Evolutionary conservation across 805 yeast genomes (phyloP), one percentile per base, ranked within the genome.

Genomic region (Candida parachauliodes): DNA sequence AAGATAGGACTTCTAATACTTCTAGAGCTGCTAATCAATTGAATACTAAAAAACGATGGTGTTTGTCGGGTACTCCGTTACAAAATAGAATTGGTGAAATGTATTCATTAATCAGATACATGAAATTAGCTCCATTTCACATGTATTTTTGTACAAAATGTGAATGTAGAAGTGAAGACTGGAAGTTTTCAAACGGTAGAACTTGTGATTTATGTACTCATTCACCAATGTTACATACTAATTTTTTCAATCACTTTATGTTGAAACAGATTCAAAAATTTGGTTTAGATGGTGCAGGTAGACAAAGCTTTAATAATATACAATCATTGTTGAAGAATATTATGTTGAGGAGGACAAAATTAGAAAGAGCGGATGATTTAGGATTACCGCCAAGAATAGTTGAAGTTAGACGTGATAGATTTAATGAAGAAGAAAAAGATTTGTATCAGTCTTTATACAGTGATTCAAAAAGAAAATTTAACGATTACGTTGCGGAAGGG

Each of bases 301-400:
- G 74, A 26, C 76, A 72, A 23, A 83, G 95, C 29, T 88, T 93
- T 62, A 71, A 74, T 28, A 79, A 88, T 44, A 77, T 93, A 52
- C 86, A 93, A 44, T 59, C 77, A 10, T 61, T 93, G 19, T 63
- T 93, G 51, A 74, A 78, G 42, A 88, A 85, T 48, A 75, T 91
- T 26, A 88, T 93, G 97, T 63, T 93, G 42, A 73, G 99, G 54
- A 77, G 99, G 61, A 93, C 99, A 0, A 94, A 93, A 55, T 76
- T 91, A 3, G 98, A 93, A 61, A 73, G 98, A 34, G 97, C 99
- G 0, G 98, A 94, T 58, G 99, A 93, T 66, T 69, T 93, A 46
- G 99, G 99, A 1, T 68, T 93, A 32, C 99, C 99, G 3, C 99
- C 99, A 2, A 76, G 97, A 49, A 79, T 89, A 21, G 97, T 91